Evolutionary conservation across 2,329 filamentous ascomycete species (phyloP).

Genomic region (Aspergillus ustus): DNA sequence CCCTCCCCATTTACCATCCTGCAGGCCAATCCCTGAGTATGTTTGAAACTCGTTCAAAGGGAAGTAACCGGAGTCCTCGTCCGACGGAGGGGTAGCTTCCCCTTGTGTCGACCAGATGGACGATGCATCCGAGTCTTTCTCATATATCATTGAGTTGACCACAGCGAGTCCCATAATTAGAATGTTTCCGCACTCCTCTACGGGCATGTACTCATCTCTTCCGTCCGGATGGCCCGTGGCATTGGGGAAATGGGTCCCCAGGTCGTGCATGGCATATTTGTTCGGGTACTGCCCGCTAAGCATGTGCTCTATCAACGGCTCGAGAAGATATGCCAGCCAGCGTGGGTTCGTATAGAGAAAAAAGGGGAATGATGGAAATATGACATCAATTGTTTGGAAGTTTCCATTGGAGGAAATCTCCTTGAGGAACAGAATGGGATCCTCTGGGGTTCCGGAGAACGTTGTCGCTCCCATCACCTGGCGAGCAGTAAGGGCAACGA

Average conservation of each 20-base stretch:
- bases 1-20: slow-evolving; percentile 66
- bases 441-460: slow-evolving; percentile 71
- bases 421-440: slow-evolving; percentile 78
- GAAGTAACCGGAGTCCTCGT: slow-evolving; percentile 44
- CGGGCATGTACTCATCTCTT: slow-evolving; percentile 60
- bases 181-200: slow-evolving; percentile 71
- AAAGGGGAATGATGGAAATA: slow-evolving; percentile 85
- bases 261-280: slow-evolving; percentile 59
- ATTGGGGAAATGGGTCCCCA: slow-evolving; percentile 59
- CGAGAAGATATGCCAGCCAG: slow-evolving; percentile 78
- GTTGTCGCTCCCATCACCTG: slow-evolving; percentile 80
- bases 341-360: slow-evolving; percentile 83
- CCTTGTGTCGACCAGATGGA: slow-evolving; percentile 62
- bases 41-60: slow-evolving; percentile 55
- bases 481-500: slow-evolving; percentile 75
- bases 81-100: slow-evolving; percentile 26
- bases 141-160: slow-evolving; percentile 73
- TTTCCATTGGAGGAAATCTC: slow-evolving; percentile 87
- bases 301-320: slow-evolving; percentile 81
- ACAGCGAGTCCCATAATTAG: slow-evolving; percentile 80
- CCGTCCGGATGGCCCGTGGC: slow-evolving; percentile 60
- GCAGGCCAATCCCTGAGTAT: slow-evolving; percentile 57
- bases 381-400: slow-evolving; percentile 83
- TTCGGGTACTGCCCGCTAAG: slow-evolving; percentile 83
- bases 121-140: slow-evolving; percentile 57